A percentile compares a stretch with the other conserved stretches of the same genome.
phyloP scores from a whole-genome alignment of 805 yeast genomes.

The Trichomonascus vanleenenianus region DNA sequence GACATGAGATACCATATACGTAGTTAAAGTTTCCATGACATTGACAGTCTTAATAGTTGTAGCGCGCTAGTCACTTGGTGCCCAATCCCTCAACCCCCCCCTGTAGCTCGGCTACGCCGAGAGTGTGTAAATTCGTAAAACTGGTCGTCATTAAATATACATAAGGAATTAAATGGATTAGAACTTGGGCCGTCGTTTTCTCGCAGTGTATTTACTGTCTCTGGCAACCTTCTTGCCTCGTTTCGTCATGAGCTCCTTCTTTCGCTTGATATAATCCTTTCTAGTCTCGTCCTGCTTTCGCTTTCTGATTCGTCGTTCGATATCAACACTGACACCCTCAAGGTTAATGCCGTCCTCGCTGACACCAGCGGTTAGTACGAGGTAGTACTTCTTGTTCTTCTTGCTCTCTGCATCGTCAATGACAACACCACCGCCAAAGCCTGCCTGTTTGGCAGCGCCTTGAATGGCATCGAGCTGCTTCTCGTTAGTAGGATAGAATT shows the following conservation, averaged over 20 bases:
- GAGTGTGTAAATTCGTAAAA: too few species aligned
- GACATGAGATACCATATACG: too few species aligned
- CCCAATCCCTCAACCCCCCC: too few species aligned
- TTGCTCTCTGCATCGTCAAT: conserved; percentile 91
- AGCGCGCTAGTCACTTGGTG: too few species aligned
- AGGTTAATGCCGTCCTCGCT: conserved; percentile 70
- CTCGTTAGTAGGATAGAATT: conserved; percentile 91
- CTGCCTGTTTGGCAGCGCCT: conserved; percentile 83
- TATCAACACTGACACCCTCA: conserved; percentile 75
- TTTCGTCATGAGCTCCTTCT: conserved; percentile 87
- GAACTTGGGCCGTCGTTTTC: conserved; percentile 65
- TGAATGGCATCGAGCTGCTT: conserved; percentile 71
- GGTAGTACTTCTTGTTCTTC: conserved; percentile 82
- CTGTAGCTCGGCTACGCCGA: too few species aligned
- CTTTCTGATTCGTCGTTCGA: conserved; percentile 20
- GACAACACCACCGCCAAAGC: conserved; percentile 93
- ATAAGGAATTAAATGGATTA: conserved; percentile 20
- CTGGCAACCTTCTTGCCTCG: conserved; percentile 83
- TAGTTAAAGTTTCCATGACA: too few species aligned
- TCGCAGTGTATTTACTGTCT: conserved; percentile 88
- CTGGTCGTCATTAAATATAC: too few species aligned
- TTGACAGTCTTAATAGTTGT: too few species aligned
- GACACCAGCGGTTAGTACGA: conserved; percentile 82
- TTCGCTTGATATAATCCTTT: conserved; percentile 77
- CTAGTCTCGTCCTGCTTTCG: conserved; percentile 57